phyloP scores from a whole-genome alignment of 805 yeast species.

The Saturnispora ahearnii region DNA sequence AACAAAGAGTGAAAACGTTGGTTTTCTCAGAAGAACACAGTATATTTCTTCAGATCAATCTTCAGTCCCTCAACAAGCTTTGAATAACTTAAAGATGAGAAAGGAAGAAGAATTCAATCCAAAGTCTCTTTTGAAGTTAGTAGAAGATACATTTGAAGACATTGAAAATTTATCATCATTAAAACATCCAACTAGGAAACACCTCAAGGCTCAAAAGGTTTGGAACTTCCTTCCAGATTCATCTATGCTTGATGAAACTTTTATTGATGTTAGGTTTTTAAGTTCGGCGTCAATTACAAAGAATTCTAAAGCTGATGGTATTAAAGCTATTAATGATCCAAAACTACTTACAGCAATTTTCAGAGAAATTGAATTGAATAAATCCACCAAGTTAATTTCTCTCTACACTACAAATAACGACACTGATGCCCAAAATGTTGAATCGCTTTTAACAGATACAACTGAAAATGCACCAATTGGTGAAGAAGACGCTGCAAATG shows the following conservation, averaged over 20 bases:
- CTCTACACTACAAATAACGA: conserved; percentile 43
- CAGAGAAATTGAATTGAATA: conserved; percentile 60
- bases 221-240: conserved; percentile 88
- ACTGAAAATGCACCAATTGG: conserved; percentile 39
- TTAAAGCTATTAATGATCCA: conserved; percentile 26
- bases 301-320: conserved; percentile 29
- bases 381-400: conserved; percentile 67
- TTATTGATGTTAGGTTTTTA: conserved; percentile 51
- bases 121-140: conserved; percentile 52
- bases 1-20: conserved; percentile 28
- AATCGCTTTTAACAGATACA: conserved; percentile 36
- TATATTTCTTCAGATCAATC: conserved; percentile 59
- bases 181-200: conserved; percentile 69
- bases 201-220: conserved; percentile 61
- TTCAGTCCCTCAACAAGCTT: conserved; percentile 17
- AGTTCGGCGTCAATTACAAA: conserved; percentile 44
- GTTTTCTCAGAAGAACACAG: conserved; percentile 89
- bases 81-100: conserved; percentile 19
- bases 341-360: conserved; percentile 53
- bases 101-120: conserved; percentile 41
- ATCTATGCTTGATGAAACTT: conserved; percentile 77
- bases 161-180: conserved; percentile 32
- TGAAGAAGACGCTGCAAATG: conserved; percentile 37
- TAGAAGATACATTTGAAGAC: conserved; percentile 70
- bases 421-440: conserved; percentile 32